These are phyloP conservation scores for Aspergillus fumigatiaffinis DNA, from an alignment of 2,329 filamentous ascomycete genomes.

Conservation along the genomic window DNA sequence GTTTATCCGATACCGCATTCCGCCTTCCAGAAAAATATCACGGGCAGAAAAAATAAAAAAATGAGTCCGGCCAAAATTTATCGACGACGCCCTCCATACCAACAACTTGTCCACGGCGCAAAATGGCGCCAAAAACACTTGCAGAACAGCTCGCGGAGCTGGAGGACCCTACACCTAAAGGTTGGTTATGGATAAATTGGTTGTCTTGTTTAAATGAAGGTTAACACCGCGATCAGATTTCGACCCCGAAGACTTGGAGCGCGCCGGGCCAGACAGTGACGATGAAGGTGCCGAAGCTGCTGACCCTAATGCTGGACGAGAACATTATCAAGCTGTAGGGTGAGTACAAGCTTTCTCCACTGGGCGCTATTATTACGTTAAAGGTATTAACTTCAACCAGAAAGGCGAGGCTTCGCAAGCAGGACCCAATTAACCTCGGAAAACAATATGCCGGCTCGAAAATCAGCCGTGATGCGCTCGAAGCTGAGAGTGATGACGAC, in stretches of 20 bases:
- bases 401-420: conserved; percentile 78
- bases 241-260: conserved; percentile 69
- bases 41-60: conserved; percentile 20
- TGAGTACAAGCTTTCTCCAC: no score
- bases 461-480: conserved; percentile 66
- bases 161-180: conserved; percentile 59
- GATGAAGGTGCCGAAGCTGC: conserved; percentile 49
- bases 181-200: conserved; percentile 38
- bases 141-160: conserved; percentile 60
- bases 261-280: conserved; percentile 53
- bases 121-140: conserved; percentile 50
- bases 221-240: conserved; percentile 55
- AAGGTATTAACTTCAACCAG: conserved; percentile 36
- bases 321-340: conserved; percentile 81
- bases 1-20: conserved; percentile 13
- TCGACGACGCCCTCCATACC: conserved; percentile 10
- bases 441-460: conserved; percentile 75
- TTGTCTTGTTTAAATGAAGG: neutral
- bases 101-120: conserved; percentile 4
- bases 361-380: no score
- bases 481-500: conserved; percentile 53
- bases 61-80: conserved; percentile 15
- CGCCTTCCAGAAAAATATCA: conserved; percentile 6
- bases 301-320: conserved; percentile 60
- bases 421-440: conserved; percentile 65